These are phyloP conservation scores for Cladophialophora carrionii DNA, from an alignment of 2,329 filamentous ascomycete genomes.

Conservation along the genomic window DNA sequence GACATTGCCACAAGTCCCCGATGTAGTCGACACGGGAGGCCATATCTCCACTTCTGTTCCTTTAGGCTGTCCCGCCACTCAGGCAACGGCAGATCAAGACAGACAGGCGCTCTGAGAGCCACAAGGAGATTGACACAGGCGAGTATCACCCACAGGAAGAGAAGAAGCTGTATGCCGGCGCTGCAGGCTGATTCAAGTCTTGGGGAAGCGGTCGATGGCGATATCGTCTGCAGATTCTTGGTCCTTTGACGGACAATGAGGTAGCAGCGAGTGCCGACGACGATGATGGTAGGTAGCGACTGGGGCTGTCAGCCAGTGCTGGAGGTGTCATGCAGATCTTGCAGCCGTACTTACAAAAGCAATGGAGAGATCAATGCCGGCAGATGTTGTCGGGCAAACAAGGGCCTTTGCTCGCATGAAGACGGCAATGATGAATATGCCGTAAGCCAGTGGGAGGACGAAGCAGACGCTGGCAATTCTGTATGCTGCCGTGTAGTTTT, in stretches of 20 bases:
- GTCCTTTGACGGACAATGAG: slow-evolving; percentile 22
- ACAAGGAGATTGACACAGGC: slow-evolving; percentile 28
- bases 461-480: slow-evolving; percentile 14
- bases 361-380: slow-evolving; percentile 29
- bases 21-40: slow-evolving; percentile 26
- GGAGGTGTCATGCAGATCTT: neutral
- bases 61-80: slow-evolving; percentile 14
- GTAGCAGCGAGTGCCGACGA: slow-evolving; percentile 20
- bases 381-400: slow-evolving; percentile 25
- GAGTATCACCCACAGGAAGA: slow-evolving; percentile 30
- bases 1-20: slow-evolving; percentile 28
- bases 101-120: slow-evolving; percentile 27
- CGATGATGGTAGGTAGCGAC: slow-evolving; percentile 27
- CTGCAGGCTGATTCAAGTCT: slow-evolving; percentile 22
- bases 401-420: slow-evolving; percentile 22
- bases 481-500: slow-evolving; percentile 10
- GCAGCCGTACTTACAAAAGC: slow-evolving; percentile 22
- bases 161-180: slow-evolving; percentile 18
- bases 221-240: slow-evolving; percentile 19
- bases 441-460: slow-evolving; percentile 20
- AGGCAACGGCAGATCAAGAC: slow-evolving; percentile 19
- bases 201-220: slow-evolving; percentile 17
- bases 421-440: slow-evolving; percentile 20
- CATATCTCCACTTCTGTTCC: slow-evolving; percentile 30
- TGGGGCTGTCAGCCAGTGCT: slow-evolving; percentile 5